Base-by-base conservation (phyloP, 257 asterid species). In the Asclepias syriaca region DNA sequence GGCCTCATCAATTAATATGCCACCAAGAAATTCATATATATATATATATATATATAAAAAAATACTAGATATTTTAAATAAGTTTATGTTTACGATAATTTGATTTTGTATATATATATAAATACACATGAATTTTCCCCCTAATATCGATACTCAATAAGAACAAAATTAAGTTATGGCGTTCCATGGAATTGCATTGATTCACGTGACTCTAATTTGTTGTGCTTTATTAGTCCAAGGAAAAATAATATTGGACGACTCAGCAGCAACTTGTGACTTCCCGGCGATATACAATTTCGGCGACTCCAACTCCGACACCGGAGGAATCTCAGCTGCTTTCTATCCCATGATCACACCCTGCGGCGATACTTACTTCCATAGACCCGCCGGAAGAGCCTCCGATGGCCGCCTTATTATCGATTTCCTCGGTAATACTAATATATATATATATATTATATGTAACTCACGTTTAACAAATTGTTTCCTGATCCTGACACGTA, bases 361-460 rank as follows among this genome's bases (percentile, higher is more conserved):
- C 8, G 95, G 95, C 2, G 69, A 80, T 65, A 90, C 92, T 0
- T 83, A 73, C 82, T 87, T 90, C 68, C 77, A 67, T 5, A 56
- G 80, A 32, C 92, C 94, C 0, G 87, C 68, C 2, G 92, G 92
- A 8, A 77, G 92, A 60, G 88, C 77, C 53, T 85, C 88, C 12
- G 92, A 90, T 53, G 95, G 96, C 12, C 95, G 96, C 64, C 83
- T 87, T 10, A 76, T 87, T 78, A 74, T 89, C 19, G 96, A 89
- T 77, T 87, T 89, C 34, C 70, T 89, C 0, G 89, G 90, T 87
- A 78, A 43, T 10, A 34, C 5, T 34, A 34, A 34, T 51, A 48
- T 48, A 21, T 43, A 40, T 40, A 40, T 40, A 43, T 43, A 43
- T 43, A 43, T 40, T 40, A 40, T 40, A 43, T 43, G 2, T 7